These are phyloP conservation scores for Argentina anserina DNA, from an alignment of 306 rosid species.

Conservation along the genomic window DNA sequence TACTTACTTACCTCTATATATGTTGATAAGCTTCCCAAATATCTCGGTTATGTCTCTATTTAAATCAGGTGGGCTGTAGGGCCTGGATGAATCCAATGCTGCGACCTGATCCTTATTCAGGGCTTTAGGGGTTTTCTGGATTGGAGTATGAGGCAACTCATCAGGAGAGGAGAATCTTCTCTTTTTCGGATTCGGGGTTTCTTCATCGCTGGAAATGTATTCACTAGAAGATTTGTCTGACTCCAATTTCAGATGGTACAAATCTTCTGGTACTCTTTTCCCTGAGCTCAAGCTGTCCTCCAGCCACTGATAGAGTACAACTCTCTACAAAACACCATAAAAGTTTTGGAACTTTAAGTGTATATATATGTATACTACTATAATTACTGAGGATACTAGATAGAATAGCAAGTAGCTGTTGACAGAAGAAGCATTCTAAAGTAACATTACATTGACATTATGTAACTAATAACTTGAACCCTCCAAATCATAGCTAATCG, in stretches of 20 bases:
- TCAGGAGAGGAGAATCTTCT: constrained; percentile 36
- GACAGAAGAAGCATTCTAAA: background rate
- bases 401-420: background rate
- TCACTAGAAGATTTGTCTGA: constrained; percentile 30
- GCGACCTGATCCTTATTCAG: constrained; percentile 30
- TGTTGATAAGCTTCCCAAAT: constrained; percentile 82
- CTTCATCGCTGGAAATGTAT: constrained; percentile 31
- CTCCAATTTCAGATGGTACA: constrained; percentile 45
- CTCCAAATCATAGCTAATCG: background rate
- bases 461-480: background rate
- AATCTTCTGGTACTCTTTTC: constrained; percentile 59
- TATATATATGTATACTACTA: no score
- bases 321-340: constrained; percentile 40
- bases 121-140: constrained; percentile 30
- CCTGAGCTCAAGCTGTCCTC: constrained; percentile 85
- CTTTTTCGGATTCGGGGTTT: constrained; percentile 41
- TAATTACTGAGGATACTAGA: no score
- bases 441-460: background rate
- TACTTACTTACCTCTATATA: constrained; percentile 66
- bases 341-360: background rate
- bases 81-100: constrained; percentile 41
- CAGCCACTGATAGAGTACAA: constrained; percentile 70
- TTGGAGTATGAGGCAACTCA: constrained; percentile 17
- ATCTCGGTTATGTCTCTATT: constrained; percentile 74
- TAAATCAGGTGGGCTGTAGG: constrained; percentile 74